phyloP scores from a whole-genome alignment of 1,139 yeast species.

The Sporopachydermia cereana region DNA sequence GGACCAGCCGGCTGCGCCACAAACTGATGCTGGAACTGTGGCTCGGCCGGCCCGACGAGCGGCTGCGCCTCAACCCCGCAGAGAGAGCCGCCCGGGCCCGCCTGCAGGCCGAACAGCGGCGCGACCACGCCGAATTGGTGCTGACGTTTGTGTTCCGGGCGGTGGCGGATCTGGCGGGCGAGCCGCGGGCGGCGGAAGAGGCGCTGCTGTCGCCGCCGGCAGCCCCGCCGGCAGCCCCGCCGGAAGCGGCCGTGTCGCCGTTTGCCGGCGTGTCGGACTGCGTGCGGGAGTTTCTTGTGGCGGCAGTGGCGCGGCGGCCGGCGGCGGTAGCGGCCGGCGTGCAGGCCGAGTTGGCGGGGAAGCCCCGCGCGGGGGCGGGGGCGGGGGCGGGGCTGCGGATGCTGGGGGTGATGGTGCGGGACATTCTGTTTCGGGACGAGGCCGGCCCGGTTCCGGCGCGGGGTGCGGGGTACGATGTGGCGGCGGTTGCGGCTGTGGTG shows the following conservation, averaged over 20 bases:
- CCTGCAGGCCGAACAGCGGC: neutral
- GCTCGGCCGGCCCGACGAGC: neutral
- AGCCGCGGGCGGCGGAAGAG: neutral
- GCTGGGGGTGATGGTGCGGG: neutral
- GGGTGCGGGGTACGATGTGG: neutral
- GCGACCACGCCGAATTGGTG: neutral
- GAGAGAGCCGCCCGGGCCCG: neutral
- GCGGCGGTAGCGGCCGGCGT: neutral
- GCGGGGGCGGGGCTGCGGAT: neutral
- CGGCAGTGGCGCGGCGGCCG: neutral
- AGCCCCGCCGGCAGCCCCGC: neutral
- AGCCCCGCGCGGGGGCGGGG: neutral
- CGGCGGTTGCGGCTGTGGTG: neutral
- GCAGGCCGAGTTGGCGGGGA: neutral
- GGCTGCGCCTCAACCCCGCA: neutral
- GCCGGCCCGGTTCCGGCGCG: neutral
- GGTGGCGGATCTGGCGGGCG: neutral
- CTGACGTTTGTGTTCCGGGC: neutral
- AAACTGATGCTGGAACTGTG: conserved; percentile 4
- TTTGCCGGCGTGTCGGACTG: neutral
- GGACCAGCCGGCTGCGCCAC: neutral
- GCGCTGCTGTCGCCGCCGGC: neutral
- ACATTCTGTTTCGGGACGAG: neutral
- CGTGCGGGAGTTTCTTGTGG: neutral
- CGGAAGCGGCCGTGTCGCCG: neutral